Percentiles rank a stretch among this genome's conserved stretches.
These are phyloP conservation scores for Tulasnella sp. DNA, from an alignment of 768 basidiomycete species.

Conservation along the genomic window DNA sequence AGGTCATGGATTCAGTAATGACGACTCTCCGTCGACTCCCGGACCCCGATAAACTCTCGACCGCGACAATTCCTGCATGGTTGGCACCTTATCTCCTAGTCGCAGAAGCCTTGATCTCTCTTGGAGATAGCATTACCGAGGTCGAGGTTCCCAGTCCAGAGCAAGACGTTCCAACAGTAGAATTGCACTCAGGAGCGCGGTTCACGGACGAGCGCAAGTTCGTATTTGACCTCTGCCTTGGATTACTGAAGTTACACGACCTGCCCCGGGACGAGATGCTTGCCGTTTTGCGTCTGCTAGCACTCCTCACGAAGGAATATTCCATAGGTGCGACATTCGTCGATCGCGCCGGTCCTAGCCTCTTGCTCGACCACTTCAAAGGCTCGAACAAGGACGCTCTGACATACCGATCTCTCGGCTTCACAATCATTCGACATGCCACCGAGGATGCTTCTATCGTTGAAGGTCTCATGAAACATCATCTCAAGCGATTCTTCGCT, in stretches of 20 bases:
- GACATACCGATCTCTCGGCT: conserved; percentile 77
- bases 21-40: conserved; percentile 55
- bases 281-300: conserved; percentile 75
- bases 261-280: conserved; percentile 78
- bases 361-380: conserved; percentile 64
- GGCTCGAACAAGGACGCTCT: conserved; percentile 50
- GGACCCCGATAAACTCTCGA: conserved; percentile 42
- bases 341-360: conserved; percentile 56
- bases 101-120: conserved; percentile 74
- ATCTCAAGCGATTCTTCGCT: conserved; percentile 75
- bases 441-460: conserved; percentile 72
- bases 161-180: conserved; percentile 44
- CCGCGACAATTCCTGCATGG: conserved; percentile 70
- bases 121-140: conserved; percentile 66
- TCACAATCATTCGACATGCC: conserved; percentile 85
- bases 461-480: conserved; percentile 71
- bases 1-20: conserved; percentile 64
- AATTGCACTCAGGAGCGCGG: conserved; percentile 50
- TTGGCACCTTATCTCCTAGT: conserved; percentile 80
- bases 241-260: conserved; percentile 60
- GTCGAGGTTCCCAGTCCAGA: conserved; percentile 58
- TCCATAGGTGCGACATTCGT: conserved; percentile 63
- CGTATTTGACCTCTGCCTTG: conserved; percentile 72
- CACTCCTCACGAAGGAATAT: conserved; percentile 75
- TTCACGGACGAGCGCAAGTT: conserved; percentile 59